A percentile compares a stretch with the other conserved stretches of the same genome.
phyloP scores from a whole-genome alignment of 2,329 filamentous ascomycete genomes.

The Westerdykella ornata region DNA sequence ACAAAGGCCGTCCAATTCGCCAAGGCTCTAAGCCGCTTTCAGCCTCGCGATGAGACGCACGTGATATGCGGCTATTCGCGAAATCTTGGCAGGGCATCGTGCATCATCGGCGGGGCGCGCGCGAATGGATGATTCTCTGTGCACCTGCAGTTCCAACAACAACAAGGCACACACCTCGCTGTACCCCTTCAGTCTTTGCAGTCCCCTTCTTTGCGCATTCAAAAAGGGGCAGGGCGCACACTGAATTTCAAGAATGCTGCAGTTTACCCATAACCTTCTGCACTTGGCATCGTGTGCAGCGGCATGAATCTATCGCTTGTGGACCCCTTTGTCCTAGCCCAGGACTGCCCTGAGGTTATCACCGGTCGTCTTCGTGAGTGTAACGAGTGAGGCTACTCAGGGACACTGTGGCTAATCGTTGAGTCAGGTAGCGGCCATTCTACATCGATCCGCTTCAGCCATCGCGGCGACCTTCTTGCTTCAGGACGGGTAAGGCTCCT shows the following conservation, averaged over 20 bases:
- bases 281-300: background rate
- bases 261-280: background rate
- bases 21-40: too few relatives aligned
- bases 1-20: too few relatives aligned
- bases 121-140: too few relatives aligned
- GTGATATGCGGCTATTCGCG: too few relatives aligned
- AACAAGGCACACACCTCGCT: background rate
- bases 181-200: background rate
- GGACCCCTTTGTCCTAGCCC: slow-evolving; percentile 64
- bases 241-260: background rate
- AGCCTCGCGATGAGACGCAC: too few relatives aligned
- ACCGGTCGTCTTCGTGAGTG: slow-evolving; percentile 72
- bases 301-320: slow-evolving; percentile 65
- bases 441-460: slow-evolving; percentile 76
- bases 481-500: slow-evolving; percentile 66
- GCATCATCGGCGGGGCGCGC: too few relatives aligned
- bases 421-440: slow-evolving; percentile 54
- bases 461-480: slow-evolving; percentile 87
- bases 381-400: slow-evolving; percentile 19
- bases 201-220: background rate
- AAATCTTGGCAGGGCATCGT: too few relatives aligned
- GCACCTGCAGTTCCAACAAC: too few relatives aligned
- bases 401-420: slow-evolving; percentile 14
- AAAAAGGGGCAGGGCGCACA: too few relatives aligned
- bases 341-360: slow-evolving; percentile 86